These are phyloP conservation scores for Coniochaeta hoffmannii DNA, from an alignment of 2,329 filamentous ascomycete genomes.

Conservation along the genomic window DNA sequence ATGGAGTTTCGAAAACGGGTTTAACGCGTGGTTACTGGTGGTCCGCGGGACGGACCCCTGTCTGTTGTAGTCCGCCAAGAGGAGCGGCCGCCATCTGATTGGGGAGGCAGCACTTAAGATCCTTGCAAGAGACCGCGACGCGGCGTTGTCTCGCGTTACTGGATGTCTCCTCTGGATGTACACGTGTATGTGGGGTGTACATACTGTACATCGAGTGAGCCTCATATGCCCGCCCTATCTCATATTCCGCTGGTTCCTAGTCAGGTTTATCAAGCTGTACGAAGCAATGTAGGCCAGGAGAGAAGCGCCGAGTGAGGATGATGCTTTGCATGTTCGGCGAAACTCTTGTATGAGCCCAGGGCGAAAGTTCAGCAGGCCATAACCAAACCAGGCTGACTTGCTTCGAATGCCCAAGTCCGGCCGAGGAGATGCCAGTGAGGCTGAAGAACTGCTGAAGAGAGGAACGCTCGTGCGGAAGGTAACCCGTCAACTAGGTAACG, in stretches of 20 bases:
- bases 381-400: neutral
- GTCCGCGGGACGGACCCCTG: conserved; percentile 10
- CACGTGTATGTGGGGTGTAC: neutral
- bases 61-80: conserved; percentile 7
- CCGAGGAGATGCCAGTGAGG: neutral
- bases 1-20: conserved; percentile 9
- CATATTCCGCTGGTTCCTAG: too few species aligned
- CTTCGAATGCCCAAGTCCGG: neutral
- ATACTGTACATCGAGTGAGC: too few species aligned
- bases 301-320: neutral
- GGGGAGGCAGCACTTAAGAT: conserved; percentile 16
- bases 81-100: conserved; percentile 10
- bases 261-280: too few species aligned
- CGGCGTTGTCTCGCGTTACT: conserved; percentile 4
- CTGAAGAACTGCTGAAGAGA: neutral
- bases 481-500: too few species aligned
- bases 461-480: neutral
- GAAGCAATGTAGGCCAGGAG: neutral
- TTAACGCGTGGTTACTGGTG: conserved; percentile 11
- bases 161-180: neutral
- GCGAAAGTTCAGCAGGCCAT: neutral
- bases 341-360: neutral
- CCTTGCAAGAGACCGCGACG: conserved; percentile 16
- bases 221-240: too few species aligned
- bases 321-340: neutral